Percentiles rank a stretch among this genome's conserved stretches.
Conservation (phyloP, 345 rosid genomes). For the Citrus sp. region DNA sequence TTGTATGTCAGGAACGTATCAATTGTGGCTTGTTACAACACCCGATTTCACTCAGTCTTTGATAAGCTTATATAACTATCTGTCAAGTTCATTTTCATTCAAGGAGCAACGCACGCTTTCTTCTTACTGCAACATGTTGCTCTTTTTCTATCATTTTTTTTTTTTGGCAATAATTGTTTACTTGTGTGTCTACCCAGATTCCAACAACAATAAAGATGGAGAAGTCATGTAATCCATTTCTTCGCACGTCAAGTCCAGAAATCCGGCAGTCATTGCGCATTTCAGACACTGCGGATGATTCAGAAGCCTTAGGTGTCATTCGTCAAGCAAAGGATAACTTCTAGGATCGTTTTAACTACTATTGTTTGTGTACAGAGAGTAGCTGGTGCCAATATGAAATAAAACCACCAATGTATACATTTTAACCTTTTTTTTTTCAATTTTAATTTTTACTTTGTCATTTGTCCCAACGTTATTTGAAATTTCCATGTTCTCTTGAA, state of each 20-base stretch:
- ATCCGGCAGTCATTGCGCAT: constrained; percentile 61
- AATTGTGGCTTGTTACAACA: neutral
- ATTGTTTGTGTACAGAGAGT: constrained; percentile 39
- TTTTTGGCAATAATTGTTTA: neutral
- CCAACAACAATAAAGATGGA: constrained; percentile 78
- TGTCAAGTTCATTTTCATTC: neutral
- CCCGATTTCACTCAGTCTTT: neutral
- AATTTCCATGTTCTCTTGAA: neutral
- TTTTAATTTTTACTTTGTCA: too few relatives aligned
- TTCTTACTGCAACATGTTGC: neutral
- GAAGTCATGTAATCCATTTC: constrained; percentile 91
- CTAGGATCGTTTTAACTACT: constrained; percentile 19
- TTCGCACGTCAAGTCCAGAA: constrained; percentile 63
- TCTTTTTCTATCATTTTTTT: neutral
- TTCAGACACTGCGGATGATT: constrained; percentile 58
- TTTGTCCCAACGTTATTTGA: neutral
- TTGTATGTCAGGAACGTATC: neutral
- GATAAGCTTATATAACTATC: too few relatives aligned
- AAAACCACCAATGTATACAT: neutral
- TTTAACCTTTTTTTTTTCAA: neutral
- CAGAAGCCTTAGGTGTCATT: constrained; percentile 65
- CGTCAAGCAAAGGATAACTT: constrained; percentile 78
- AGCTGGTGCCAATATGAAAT: constrained; percentile 15
- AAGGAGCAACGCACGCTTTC: neutral
- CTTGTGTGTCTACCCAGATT: constrained; percentile 36